Base-by-base conservation (phyloP, 1,139 yeast species). In the Magnusiomyces suaveolens region DNA sequence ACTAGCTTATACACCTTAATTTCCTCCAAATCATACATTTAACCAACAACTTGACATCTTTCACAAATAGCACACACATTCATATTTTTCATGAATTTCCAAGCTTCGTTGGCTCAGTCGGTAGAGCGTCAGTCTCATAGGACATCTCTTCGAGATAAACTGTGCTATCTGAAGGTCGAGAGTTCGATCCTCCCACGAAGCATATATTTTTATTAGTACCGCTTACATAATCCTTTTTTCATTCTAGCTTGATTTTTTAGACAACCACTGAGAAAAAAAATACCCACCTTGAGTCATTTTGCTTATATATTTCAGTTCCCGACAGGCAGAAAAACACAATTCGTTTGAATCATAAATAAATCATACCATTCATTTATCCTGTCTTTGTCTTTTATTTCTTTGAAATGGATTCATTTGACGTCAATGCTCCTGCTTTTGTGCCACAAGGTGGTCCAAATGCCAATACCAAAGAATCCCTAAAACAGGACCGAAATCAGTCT, bases 391-490 rank as follows among this genome's bases (percentile, higher is more conserved):
- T 29, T 29, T 29, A n/a, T 29, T 12, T 29, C 6, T 12, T 29
- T 12, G 33, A 29, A 29, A 29, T 29, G 33, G 33, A 29, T 21
- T 47, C 50, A 23, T 47, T 47, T 26, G 33, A 47, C 20, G 50
- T 47, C 18, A 32, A 47, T 20, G 39, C 50, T 33, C 50, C 50
- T 3, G 50, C 50, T 47, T 47, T 47, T 33, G 26, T 33, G 18
- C 50, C 50, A 10, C 29, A 21, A 32, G 24, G 47, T 41, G 10
- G 21, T n/a, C 46, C 10, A 41, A 18, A 16, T 20, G 18, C 26
- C 18, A 43, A 2, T 20, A 12, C 10, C 33, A 6, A 29, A 29
- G 33, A 29, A 6, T 6, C 33, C 10, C 33, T 6, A 12, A 6
- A 29, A 29, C 33, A 29, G 12, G 33, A 29, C 33, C 33, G 12